Evolutionary conservation across 2,329 filamentous ascomycete species (phyloP).

Genomic region (Neocatenulostroma microsporum): DNA sequence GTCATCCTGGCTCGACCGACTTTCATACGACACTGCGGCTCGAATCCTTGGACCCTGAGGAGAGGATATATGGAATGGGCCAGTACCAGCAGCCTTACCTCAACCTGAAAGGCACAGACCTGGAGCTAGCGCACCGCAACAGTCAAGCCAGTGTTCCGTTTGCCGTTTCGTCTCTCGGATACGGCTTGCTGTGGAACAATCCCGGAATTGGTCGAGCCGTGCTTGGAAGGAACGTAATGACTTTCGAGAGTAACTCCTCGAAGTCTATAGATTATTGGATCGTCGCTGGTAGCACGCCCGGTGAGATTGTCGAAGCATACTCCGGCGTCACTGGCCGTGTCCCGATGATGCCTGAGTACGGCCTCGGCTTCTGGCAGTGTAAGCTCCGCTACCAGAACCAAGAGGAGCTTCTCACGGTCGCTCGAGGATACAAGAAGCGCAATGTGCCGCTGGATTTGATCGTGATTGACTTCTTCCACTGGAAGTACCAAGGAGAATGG

Average conservation of each 20-base stretch:
- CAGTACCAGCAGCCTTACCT: constrained; percentile 59
- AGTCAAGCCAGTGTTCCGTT: constrained; percentile 60
- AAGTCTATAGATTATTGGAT: constrained; percentile 57
- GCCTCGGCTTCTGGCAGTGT: constrained; percentile 62
- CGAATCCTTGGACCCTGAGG: constrained; percentile 45
- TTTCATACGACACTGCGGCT: constrained; percentile 54
- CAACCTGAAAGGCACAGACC: constrained; percentile 55
- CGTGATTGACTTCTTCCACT: constrained; percentile 63
- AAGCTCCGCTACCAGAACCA: constrained; percentile 60
- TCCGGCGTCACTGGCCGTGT: constrained; percentile 50
- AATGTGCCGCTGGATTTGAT: constrained; percentile 56
- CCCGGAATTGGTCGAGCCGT: constrained; percentile 54
- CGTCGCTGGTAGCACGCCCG: constrained; percentile 50
- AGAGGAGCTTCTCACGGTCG: constrained; percentile 54
- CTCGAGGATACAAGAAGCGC: constrained; percentile 50
- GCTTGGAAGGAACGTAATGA: constrained; percentile 54
- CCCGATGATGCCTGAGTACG: constrained; percentile 62
- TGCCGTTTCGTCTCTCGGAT: constrained; percentile 51
- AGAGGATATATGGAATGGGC: constrained; percentile 62
- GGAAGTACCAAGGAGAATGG: constrained; percentile 61
- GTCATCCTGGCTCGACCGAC: constrained; percentile 41
- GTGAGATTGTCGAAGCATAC: constrained; percentile 51
- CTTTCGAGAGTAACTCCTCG: constrained; percentile 54
- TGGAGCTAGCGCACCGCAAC: constrained; percentile 60
- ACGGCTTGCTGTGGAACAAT: constrained; percentile 61